Evolutionary conservation across 306 rosid genomes (phyloP).

Genomic region (Cucurbita argyrosperma): DNA sequence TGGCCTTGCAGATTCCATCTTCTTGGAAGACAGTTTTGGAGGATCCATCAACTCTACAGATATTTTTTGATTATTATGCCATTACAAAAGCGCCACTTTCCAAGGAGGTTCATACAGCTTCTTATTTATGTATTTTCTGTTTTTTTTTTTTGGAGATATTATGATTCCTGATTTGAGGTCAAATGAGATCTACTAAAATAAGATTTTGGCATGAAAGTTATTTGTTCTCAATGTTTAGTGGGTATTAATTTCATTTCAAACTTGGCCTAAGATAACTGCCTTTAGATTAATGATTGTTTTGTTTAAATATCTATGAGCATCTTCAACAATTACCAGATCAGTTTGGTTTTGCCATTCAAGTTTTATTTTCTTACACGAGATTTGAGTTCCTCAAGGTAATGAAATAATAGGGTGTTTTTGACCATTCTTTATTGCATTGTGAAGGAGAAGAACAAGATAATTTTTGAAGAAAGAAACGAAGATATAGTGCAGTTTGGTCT

Average conservation of each 20-base stretch:
- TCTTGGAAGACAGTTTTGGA: conserved; percentile 89
- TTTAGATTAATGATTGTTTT: background rate
- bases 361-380: background rate
- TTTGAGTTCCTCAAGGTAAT: background rate
- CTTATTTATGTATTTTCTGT: background rate
- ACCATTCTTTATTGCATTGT: background rate
- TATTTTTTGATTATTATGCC: conserved; percentile 86
- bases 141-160: background rate
- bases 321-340: background rate
- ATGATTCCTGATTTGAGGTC: background rate
- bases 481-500: background rate
- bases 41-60: conserved; percentile 80
- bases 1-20: conserved; percentile 64
- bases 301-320: background rate
- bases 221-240: background rate
- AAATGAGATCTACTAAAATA: background rate
- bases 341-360: background rate
- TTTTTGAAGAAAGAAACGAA: background rate
- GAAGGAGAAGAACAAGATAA: background rate
- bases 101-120: conserved; percentile 63
- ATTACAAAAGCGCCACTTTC: conserved; percentile 85
- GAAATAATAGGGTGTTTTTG: background rate
- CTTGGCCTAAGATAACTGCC: background rate
- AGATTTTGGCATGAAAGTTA: background rate
- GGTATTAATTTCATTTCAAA: background rate